phyloP scores from a whole-genome alignment of 257 asterid genomes.

The Asclepias syriaca region DNA sequence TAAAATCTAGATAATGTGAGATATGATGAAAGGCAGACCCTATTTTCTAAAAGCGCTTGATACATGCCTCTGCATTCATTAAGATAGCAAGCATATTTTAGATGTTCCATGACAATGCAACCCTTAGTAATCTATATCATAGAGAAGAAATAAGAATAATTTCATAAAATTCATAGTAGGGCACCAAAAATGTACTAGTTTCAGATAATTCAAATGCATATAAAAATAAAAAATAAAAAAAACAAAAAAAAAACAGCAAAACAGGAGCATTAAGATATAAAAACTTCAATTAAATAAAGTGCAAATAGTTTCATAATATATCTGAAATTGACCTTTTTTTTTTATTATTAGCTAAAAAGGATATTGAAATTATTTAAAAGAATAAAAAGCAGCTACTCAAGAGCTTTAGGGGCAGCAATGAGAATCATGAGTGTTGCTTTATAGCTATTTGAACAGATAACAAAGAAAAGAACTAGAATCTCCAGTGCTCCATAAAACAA shows the following conservation, averaged over 20 bases:
- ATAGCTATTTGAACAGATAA: neutral
- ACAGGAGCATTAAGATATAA: neutral
- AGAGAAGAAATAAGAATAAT: neutral
- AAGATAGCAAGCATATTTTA: slow-evolving; percentile 7
- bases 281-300: neutral
- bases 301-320: neutral
- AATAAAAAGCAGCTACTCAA: neutral
- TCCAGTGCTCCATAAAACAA: neutral
- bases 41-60: neutral
- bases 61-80: neutral
- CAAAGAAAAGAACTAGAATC: neutral
- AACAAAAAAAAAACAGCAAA: neutral
- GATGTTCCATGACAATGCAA: neutral
- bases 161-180: neutral
- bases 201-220: neutral
- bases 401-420: slow-evolving; percentile 1
- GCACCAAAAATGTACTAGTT: neutral
- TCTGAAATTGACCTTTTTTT: neutral
- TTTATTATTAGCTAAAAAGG: neutral
- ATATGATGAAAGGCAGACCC: neutral
- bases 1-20: slow-evolving; percentile 3
- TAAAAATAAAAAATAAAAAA: neutral
- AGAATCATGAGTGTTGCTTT: neutral
- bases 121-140: neutral
- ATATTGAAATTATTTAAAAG: neutral